Percentiles rank a stretch among this genome's conserved stretches.
These are phyloP conservation scores for Abelmoschus esculentus DNA, from an alignment of 345 rosid genomes.

Conservation along the genomic window DNA sequence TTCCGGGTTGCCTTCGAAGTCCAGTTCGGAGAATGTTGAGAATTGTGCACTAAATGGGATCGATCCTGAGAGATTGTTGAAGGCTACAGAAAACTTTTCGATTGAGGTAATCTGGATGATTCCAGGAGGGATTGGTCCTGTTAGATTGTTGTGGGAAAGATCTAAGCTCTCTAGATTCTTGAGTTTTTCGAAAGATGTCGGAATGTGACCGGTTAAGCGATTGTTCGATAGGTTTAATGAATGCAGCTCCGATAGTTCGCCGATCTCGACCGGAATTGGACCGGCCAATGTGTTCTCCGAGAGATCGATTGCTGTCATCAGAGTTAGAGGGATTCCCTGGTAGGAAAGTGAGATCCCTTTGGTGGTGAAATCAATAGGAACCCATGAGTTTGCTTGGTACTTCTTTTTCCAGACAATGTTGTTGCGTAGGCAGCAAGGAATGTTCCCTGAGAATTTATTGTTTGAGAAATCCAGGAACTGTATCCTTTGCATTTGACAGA, in stretches of 20 bases:
- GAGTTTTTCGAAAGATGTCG: conserved; percentile 10
- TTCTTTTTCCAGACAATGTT: conserved; percentile 8
- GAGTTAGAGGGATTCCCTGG: conserved; percentile 18
- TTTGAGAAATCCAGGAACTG: conserved; percentile 21
- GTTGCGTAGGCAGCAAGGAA: conserved; percentile 14
- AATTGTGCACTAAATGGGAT: conserved; percentile 16
- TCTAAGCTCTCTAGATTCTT: conserved; percentile 18
- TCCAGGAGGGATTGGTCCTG: conserved; percentile 13
- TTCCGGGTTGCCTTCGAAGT: conserved; percentile 12
- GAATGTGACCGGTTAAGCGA: conserved; percentile 14
- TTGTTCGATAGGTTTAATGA: conserved; percentile 18
- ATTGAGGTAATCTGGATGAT: background rate
- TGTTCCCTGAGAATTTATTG: conserved; percentile 7
- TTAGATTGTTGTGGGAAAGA: conserved; percentile 19
- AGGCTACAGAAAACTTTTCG: conserved; percentile 12
- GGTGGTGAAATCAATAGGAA: conserved; percentile 20
- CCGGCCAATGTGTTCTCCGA: conserved; percentile 11
- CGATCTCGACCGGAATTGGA: conserved; percentile 7
- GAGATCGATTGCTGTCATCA: conserved; percentile 21
- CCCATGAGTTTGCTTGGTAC: conserved; percentile 11
- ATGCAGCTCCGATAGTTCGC: conserved; percentile 13
- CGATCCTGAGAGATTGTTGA: conserved; percentile 16
- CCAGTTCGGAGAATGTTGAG: conserved; percentile 7
- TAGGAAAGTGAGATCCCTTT: conserved; percentile 9
- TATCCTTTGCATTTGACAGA: conserved; percentile 15